Conservation (phyloP, 1,284 basidiomycete genomes). For the Pseudozyma thailandica region DNA sequence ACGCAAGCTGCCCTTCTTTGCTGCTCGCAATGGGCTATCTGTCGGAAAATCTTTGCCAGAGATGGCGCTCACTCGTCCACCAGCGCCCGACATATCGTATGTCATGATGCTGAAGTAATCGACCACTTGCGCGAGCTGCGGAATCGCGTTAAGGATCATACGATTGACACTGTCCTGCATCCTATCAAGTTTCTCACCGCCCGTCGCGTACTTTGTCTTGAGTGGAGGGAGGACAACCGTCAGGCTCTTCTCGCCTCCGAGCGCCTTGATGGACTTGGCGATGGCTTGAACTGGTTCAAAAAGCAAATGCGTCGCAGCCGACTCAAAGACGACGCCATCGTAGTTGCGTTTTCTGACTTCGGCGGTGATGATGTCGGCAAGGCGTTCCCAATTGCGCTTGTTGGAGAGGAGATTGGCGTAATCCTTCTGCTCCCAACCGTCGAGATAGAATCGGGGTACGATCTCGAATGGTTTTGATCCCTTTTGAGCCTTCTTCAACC, state of each 20-base stretch:
- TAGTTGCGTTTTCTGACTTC: constrained; percentile 17
- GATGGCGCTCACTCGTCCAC: constrained; percentile 12
- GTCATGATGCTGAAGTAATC: constrained; percentile 55
- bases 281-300: constrained; percentile 30
- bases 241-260: constrained; percentile 4
- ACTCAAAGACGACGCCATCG: constrained; percentile 45
- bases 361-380: constrained; percentile 20
- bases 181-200: constrained; percentile 6
- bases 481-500: constrained; percentile 12
- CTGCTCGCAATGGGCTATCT: constrained; percentile 38
- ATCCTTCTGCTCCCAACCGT: constrained; percentile 41
- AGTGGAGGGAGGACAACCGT: constrained; percentile 44
- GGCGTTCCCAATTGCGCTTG: constrained; percentile 16
- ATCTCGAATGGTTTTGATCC: constrained; percentile 11
- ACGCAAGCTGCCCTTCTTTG: constrained; percentile 38
- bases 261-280: constrained; percentile 7
- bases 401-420: constrained; percentile 35
- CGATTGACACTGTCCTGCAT: constrained; percentile 27
- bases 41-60: constrained; percentile 25
- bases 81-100: constrained; percentile 47
- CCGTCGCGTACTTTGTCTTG: constrained; percentile 18
- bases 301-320: constrained; percentile 42
- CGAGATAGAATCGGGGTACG: constrained; percentile 47
- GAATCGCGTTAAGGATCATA: constrained; percentile 43
- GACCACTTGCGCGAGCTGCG: constrained; percentile 33